Evolutionary conservation across 140 eudicot genomes (phyloP).

Genomic region (Anethum foeniculum): DNA sequence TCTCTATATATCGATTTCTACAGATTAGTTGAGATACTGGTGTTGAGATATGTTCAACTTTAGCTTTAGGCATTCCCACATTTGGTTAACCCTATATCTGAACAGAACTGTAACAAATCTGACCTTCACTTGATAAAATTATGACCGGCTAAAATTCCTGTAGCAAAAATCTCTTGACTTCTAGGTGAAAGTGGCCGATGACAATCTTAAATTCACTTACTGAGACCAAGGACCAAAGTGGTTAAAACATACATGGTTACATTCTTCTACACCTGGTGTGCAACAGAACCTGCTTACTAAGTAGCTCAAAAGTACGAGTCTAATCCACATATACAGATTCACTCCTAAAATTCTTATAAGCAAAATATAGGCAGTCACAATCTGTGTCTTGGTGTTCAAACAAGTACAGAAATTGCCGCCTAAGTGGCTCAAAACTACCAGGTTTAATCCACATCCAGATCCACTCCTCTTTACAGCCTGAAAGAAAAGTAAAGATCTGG

Average conservation of each 20-base stretch:
- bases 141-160: neutral
- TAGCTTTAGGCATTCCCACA: neutral
- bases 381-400: neutral
- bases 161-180: neutral
- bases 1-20: neutral
- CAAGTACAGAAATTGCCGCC: neutral
- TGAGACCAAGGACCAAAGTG: neutral
- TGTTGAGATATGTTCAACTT: neutral
- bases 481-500: neutral
- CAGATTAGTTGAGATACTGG: neutral
- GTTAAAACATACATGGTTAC: neutral
- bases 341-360: slow-evolving; percentile 2
- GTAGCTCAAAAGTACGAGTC: neutral
- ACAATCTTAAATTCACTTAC: too few relatives aligned
- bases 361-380: neutral
- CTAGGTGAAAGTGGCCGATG: neutral
- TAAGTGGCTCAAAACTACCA: neutral
- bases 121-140: neutral
- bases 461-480: slow-evolving; percentile 33
- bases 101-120: neutral
- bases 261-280: neutral
- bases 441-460: neutral
- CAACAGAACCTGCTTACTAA: neutral
- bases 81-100: neutral
- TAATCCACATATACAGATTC: neutral